A percentile compares a stretch with the other conserved stretches of the same genome.
Evolutionary conservation across 768 basidiomycete species (phyloP).

Genomic region (Phylloporus scabripes): DNA sequence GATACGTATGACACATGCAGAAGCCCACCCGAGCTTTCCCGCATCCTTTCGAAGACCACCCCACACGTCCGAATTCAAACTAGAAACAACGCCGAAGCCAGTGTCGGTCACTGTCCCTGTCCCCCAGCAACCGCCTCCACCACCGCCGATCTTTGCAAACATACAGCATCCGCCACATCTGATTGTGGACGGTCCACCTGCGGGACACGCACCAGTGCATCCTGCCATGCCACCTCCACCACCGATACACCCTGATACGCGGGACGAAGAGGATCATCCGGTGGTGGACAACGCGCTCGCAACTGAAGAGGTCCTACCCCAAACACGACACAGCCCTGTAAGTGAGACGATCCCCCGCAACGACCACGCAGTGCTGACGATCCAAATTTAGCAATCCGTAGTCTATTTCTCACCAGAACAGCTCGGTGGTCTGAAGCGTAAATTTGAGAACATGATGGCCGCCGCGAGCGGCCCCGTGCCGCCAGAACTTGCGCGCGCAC

Average conservation of each 20-base stretch:
- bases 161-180: conserved; percentile 20
- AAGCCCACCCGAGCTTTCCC: conserved; percentile 30
- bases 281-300: conserved; percentile 13
- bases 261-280: conserved; percentile 14
- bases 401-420: conserved; percentile 31
- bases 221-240: conserved; percentile 9
- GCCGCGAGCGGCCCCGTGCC: conserved; percentile 28
- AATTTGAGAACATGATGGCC: conserved; percentile 29
- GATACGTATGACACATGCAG: conserved; percentile 34
- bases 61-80: conserved; percentile 31
- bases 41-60: conserved; percentile 30
- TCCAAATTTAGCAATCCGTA: conserved; percentile 14
- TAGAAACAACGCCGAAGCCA: conserved; percentile 28
- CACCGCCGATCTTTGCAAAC: conserved; percentile 20
- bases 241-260: conserved; percentile 7
- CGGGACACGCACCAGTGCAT: conserved; percentile 5
- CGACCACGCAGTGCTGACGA: neutral
- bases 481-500: conserved; percentile 28
- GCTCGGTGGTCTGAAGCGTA: conserved; percentile 26
- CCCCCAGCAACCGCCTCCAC: conserved; percentile 4
- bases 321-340: conserved; percentile 16
- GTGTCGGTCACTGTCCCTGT: conserved; percentile 9
- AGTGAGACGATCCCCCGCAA: neutral
- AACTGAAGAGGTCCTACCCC: conserved; percentile 16
- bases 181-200: conserved; percentile 17